A percentile compares a stretch with the other conserved stretches of the same genome.
Evolutionary conservation across 2,329 filamentous ascomycete genomes (phyloP).

Genomic region (Penicillium oxalicum): DNA sequence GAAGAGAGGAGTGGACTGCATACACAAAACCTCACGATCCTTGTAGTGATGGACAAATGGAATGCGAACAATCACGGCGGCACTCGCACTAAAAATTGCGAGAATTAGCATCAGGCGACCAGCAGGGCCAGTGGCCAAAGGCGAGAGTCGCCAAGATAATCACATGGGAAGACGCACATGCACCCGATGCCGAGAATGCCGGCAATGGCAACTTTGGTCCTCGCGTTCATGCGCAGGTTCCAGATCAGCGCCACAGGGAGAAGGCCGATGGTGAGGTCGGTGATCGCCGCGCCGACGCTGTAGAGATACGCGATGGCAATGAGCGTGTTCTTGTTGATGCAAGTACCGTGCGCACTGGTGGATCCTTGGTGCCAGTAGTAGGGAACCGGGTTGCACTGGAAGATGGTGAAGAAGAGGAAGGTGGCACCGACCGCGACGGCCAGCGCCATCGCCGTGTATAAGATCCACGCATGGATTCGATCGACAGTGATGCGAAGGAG

Average conservation of each 20-base stretch:
- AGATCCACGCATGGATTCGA: slow-evolving; percentile 41
- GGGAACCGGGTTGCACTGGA: slow-evolving; percentile 47
- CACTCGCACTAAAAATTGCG: slow-evolving; percentile 17
- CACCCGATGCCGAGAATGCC: slow-evolving; percentile 52
- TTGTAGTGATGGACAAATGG: slow-evolving; percentile 17
- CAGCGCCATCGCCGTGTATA: slow-evolving; percentile 41
- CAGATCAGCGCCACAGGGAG: slow-evolving; percentile 51
- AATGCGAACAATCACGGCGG: slow-evolving; percentile 23
- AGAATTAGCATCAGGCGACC: too few species aligned
- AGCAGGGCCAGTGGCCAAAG: slow-evolving; percentile 3
- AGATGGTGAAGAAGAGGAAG: slow-evolving; percentile 46
- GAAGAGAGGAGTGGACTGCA: neutral
- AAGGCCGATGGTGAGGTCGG: slow-evolving; percentile 49
- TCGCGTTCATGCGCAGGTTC: slow-evolving; percentile 49
- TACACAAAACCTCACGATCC: slow-evolving; percentile 22
- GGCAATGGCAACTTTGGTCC: slow-evolving; percentile 47
- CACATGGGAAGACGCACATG: slow-evolving; percentile 23
- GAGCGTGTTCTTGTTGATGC: slow-evolving; percentile 42
- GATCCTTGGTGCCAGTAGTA: slow-evolving; percentile 43
- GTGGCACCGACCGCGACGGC: slow-evolving; percentile 40
- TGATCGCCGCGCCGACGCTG: slow-evolving; percentile 40
- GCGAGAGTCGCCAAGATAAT: neutral
- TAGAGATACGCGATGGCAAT: slow-evolving; percentile 49
- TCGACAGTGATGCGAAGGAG: slow-evolving; percentile 46
- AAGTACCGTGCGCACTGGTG: slow-evolving; percentile 29